Conservation (phyloP, 2,329 filamentous ascomycete genomes). For the Pseudocercospora cruenta region DNA sequence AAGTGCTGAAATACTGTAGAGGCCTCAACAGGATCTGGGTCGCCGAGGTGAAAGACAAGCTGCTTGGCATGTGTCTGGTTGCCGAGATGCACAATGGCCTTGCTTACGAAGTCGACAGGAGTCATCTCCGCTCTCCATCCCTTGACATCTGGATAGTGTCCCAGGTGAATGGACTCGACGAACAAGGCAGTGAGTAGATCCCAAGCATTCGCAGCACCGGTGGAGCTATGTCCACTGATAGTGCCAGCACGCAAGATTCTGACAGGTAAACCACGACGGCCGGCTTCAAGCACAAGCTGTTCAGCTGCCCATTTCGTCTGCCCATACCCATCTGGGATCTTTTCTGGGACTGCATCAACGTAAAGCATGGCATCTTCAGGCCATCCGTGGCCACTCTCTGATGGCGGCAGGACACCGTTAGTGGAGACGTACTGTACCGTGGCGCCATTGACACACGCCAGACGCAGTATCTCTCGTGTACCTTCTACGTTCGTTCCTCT, state of each 20-base stretch:
- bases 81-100: slow-evolving; percentile 70
- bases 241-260: slow-evolving; percentile 75
- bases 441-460: slow-evolving; percentile 68
- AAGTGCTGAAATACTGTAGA: slow-evolving; percentile 67
- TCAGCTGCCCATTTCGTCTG: slow-evolving; percentile 84
- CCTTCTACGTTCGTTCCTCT: slow-evolving; percentile 76
- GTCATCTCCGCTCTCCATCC: slow-evolving; percentile 84
- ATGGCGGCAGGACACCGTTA: slow-evolving; percentile 76
- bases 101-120: slow-evolving; percentile 78
- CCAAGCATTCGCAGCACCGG: slow-evolving; percentile 76
- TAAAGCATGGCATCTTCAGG: slow-evolving; percentile 68
- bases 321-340: slow-evolving; percentile 73
- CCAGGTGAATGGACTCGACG: slow-evolving; percentile 75
- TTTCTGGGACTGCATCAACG: slow-evolving; percentile 69
- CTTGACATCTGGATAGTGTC: slow-evolving; percentile 69
- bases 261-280: slow-evolving; percentile 68
- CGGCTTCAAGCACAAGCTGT: slow-evolving; percentile 71
- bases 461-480: slow-evolving; percentile 73
- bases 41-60: slow-evolving; percentile 73
- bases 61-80: slow-evolving; percentile 66
- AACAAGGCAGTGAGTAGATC: slow-evolving; percentile 76
- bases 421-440: slow-evolving; percentile 80
- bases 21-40: slow-evolving; percentile 70
- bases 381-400: slow-evolving; percentile 66
- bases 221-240: slow-evolving; percentile 75